These are phyloP conservation scores for Solanum paucissectum DNA, from an alignment of 257 asterid genomes.

Conservation along the genomic window DNA sequence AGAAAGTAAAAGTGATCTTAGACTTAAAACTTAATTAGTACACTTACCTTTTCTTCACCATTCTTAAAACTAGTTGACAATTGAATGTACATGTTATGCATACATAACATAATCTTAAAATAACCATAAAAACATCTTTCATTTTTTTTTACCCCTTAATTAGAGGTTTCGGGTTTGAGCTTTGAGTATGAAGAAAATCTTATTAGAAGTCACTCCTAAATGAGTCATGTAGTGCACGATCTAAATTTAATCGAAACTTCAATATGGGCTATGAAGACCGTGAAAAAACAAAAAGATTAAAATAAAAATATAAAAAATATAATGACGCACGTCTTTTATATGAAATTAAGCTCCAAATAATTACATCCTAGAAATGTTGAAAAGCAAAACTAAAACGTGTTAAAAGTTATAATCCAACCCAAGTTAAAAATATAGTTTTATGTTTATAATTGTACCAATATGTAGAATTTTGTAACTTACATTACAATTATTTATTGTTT, in stretches of 20 bases:
- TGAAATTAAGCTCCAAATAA: neutral
- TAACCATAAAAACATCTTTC: neutral
- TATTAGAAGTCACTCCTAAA: no score
- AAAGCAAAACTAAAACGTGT: neutral
- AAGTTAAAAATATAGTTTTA: neutral
- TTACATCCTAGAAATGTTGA: neutral
- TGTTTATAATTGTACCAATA: neutral
- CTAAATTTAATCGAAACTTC: no score
- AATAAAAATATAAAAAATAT: neutral
- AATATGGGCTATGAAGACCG: no score
- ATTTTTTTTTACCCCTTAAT: no score
- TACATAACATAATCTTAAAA: neutral
- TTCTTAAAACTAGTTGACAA: neutral
- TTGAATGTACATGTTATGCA: neutral
- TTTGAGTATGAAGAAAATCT: fast-evolving
- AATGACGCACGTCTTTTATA: neutral
- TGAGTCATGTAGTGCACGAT: fast-evolving
- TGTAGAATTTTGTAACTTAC: neutral
- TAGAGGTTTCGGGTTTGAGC: no score
- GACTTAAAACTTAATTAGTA: neutral
- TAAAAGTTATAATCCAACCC: neutral
- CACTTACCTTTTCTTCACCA: neutral
- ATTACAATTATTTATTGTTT: neutral
- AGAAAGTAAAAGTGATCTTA: neutral
- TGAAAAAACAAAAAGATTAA: neutral